Conservation (phyloP, 148 eudicot species). For the Rhododendron ovatum region DNA sequence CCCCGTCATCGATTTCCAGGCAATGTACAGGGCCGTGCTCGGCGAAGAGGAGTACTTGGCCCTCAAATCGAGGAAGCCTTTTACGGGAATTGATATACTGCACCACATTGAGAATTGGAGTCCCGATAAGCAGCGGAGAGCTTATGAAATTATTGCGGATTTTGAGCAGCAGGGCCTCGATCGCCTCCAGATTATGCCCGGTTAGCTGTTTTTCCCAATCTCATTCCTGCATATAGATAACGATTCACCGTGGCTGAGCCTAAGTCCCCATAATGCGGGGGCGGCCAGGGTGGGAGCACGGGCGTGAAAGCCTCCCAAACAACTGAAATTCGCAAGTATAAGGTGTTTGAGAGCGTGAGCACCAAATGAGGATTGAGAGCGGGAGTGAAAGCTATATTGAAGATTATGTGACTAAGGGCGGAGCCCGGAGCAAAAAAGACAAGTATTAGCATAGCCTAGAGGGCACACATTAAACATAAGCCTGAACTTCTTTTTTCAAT, state of each 20-base stretch:
- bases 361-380: too few relatives aligned
- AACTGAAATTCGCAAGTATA: too few relatives aligned
- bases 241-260: neutral
- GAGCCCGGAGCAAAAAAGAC: too few relatives aligned
- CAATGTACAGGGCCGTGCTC: slow-evolving; percentile 81
- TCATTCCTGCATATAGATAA: neutral
- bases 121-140: slow-evolving; percentile 43
- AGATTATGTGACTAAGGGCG: too few relatives aligned
- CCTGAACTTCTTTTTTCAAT: neutral
- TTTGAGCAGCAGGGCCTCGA: slow-evolving; percentile 70
- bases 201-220: slow-evolving; percentile 19
- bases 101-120: slow-evolving; percentile 63
- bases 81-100: slow-evolving; percentile 75
- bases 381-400: too few relatives aligned
- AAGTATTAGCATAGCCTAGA: neutral
- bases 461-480: neutral
- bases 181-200: slow-evolving; percentile 93
- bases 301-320: too few relatives aligned
- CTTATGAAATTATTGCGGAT: slow-evolving; percentile 68
- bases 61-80: slow-evolving; percentile 25
- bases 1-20: slow-evolving; percentile 79
- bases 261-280: neutral
- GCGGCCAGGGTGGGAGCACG: too few relatives aligned
- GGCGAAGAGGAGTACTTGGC: slow-evolving; percentile 54
- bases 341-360: too few relatives aligned